Percentiles rank a stretch among this genome's conserved stretches.
Evolutionary conservation across 2,329 filamentous ascomycete genomes (phyloP).

Genomic region (Microdochium bolleyi): DNA sequence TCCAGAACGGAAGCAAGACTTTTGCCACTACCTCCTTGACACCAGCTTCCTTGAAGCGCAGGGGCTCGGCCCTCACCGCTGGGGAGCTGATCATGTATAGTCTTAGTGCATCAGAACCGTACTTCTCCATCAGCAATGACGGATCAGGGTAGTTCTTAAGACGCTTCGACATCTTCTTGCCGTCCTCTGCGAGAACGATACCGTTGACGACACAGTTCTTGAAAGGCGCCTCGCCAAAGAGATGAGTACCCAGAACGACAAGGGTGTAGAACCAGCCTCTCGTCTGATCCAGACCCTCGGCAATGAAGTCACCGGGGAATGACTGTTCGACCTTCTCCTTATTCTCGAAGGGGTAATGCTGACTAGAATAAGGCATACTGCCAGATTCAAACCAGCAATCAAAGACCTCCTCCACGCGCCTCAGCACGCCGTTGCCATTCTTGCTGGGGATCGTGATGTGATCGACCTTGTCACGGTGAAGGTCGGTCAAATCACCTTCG

Average conservation of each 20-base stretch:
- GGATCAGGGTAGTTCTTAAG: conserved; percentile 96
- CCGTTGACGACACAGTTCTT: conserved; percentile 96
- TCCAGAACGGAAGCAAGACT: conserved; percentile 87
- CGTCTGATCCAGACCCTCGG: conserved; percentile 88
- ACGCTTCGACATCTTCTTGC: conserved; percentile 98
- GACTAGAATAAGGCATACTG: conserved; percentile 87
- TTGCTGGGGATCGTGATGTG: conserved; percentile 90
- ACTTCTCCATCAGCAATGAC: conserved; percentile 71
- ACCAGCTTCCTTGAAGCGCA: conserved; percentile 84
- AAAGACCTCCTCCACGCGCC: conserved; percentile 80
- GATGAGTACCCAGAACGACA: conserved; percentile 77
- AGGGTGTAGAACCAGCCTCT: conserved; percentile 96
- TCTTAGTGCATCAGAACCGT: conserved; percentile 85
- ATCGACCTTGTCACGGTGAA: conserved; percentile 90
- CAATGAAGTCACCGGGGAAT: conserved; percentile 91
- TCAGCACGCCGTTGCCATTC: conserved; percentile 75
- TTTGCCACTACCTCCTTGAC: conserved; percentile 94
- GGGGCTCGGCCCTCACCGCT: conserved; percentile 82
- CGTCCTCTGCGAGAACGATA: conserved; percentile 87
- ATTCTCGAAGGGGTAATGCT: conserved; percentile 90
- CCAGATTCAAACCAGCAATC: conserved; percentile 98
- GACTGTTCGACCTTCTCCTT: conserved; percentile 69
- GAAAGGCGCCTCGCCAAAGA: conserved; percentile 81
- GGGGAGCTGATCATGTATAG: conserved; percentile 97
- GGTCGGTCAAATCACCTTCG: conserved; percentile 70